Base-by-base conservation (phyloP, 1,284 basidiomycete species). In the Termitomyces sp. region DNA sequence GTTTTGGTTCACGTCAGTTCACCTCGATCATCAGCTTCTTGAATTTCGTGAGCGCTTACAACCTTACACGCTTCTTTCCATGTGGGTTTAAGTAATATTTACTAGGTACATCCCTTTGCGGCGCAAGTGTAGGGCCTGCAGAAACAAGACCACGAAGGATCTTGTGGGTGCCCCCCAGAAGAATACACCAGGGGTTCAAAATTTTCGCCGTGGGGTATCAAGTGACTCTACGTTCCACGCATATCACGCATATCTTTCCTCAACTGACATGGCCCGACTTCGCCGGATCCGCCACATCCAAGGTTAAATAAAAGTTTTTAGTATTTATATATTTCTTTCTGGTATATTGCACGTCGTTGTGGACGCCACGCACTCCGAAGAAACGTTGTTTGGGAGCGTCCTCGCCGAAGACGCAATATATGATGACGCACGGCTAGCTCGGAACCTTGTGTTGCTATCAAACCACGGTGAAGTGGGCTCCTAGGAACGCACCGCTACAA, bases 401-500 rank as follows among this genome's bases (percentile, higher is more conserved):
- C 13, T 33, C 24, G 13, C 21, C 41, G 21, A n/a, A 26, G 33
- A n/a, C 17, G 31, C 19, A 38, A 49, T 34, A 36, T 15, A 38
- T 15, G 36, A 15, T 24, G 47, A 15, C n/a, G 5, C 26, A 50
- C 17, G 44, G 34, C n/a, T n/a, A 40, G 24, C 10, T 28, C 30
- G 12, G 34, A n/a, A 6, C 34, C 33, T n/a, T 5, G 34, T 36
- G 39, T 15, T 26, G 13, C 13, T 30, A 8, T 39, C 38, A 38
- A 26, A 13, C 28, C 24, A 28, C 34, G 24, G 47, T 26, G 9
- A 48, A 39, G 15, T 36, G 33, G 36, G 12, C 28, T 28, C 21
- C 44, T 54, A 44, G 57, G 46, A 46, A 52, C 50, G 31, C 50
- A 26, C 30, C 36, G 4, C 47, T 19, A 13, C 28, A 58, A 58